phyloP scores from a whole-genome alignment of 208 protist genomes.

The Lotmaria passim region DNA sequence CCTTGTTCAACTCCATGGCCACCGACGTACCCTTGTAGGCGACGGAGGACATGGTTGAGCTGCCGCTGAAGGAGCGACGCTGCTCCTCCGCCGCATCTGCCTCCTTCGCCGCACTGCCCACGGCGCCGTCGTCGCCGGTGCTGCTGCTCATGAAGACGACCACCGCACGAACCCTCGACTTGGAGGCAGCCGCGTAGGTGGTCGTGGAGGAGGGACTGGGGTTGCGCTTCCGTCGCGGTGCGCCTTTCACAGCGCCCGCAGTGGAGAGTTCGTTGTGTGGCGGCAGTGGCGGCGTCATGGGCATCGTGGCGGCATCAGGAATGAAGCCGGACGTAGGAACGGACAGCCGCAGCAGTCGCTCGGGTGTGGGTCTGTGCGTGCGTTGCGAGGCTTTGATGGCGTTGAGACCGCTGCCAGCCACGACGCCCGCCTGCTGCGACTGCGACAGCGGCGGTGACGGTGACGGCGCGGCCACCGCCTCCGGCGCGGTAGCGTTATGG shows the following conservation, averaged over 20 bases:
- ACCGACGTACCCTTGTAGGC: constrained; percentile 17
- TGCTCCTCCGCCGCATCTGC: not conserved
- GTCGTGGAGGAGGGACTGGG: not conserved
- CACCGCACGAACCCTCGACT: constrained; percentile 24
- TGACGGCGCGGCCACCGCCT: not conserved
- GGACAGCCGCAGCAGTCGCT: constrained; percentile 20
- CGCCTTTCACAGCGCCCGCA: no score
- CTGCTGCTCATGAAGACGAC: constrained; percentile 22
- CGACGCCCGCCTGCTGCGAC: constrained; percentile 8
- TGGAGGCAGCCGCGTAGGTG: not conserved
- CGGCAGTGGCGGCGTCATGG: constrained; percentile 8
- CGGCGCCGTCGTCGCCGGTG: not conserved
- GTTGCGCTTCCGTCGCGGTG: not conserved
- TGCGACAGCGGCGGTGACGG: not conserved
- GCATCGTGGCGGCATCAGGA: constrained; percentile 14
- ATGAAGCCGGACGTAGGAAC: constrained; percentile 16
- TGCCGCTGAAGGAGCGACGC: not conserved
- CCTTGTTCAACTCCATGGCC: constrained; percentile 18
- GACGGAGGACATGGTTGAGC: not conserved
- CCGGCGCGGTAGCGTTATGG: constrained; percentile 5
- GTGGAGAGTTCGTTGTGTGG: not conserved
- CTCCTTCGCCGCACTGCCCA: not conserved
- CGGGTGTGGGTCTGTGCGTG: constrained; percentile 3
- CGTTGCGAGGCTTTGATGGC: constrained; percentile 34
- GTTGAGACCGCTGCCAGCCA: constrained; percentile 36